Base-by-base conservation (phyloP, 1,139 yeast genomes). In the Scheffersomyces segobiensis region DNA sequence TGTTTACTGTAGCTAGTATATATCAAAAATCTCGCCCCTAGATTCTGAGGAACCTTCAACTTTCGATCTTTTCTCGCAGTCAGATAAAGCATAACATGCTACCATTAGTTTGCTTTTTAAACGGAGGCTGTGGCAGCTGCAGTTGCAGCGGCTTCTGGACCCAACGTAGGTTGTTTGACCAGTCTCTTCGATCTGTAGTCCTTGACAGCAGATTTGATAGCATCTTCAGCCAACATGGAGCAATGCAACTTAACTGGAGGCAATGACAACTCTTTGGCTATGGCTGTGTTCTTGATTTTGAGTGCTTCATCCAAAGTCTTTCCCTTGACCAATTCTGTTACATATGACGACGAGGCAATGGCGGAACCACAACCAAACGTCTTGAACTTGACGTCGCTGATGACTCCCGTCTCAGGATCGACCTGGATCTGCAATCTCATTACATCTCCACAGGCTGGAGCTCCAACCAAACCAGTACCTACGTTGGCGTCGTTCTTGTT, bases 361-460 rank as follows among this genome's bases (percentile, higher is more conserved):
- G 99, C 99, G 3, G 96, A 88, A 53, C 99, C 99, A 75, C 99
- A 95, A 22, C 99, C 99, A 79, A 95, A 95, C 8, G 99, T 95
- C 85, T 95, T 95, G 79, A 95, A 95, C 77, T 93, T 95, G 65
- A 95, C 99, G 73, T 95, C 97, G 73, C 91, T 87, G 68, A 95
- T 95, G 59, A 91, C 82, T 1, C 99, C 99, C 46, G 96, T 87
- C 58, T 85, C 88, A 67, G 93, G 98, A 66, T 88, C 88, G 19
- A 95, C 99, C 71, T 93, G 87, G 69, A 95, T 95, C 75, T 95
- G 99, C 65, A 95, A 84, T 77, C 97, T 89, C 98, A 95, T 95
- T 56, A 95, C 99, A 79, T 95, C 99, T 60, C 99, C 99, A 80
- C 99, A 95, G 0, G 99, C 99, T 58, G 99, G 99, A 0, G 99